These are phyloP conservation scores for Epichloe baconii DNA, from an alignment of 2,329 filamentous ascomycete species.

Conservation along the genomic window DNA sequence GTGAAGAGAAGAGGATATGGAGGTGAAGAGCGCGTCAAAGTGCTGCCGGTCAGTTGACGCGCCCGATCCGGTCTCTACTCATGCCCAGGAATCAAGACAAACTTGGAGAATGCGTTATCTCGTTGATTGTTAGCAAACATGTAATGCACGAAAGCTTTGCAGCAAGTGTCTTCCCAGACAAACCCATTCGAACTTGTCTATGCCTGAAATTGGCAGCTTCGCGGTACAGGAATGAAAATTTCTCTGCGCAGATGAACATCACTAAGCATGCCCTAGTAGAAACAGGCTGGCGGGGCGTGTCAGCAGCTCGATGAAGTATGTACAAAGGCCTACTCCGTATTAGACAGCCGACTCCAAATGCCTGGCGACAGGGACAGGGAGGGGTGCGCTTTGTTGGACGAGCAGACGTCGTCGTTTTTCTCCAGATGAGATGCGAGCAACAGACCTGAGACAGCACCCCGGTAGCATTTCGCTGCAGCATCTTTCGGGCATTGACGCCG, in stretches of 20 bases:
- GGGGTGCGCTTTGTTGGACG: conserved; percentile 1
- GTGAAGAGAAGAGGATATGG: not conserved
- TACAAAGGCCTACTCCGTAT: not conserved
- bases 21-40: not conserved
- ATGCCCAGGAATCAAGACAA: not conserved
- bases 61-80: not conserved
- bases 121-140: not conserved
- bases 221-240: not conserved
- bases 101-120: not conserved
- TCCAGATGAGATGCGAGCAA: not conserved
- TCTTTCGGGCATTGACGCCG: not conserved
- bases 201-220: not conserved
- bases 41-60: not conserved
- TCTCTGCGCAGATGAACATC: not conserved
- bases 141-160: not conserved
- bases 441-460: conserved; percentile 1
- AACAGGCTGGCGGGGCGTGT: not conserved
- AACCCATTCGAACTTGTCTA: not conserved
- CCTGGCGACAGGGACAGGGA: not conserved
- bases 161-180: not conserved
- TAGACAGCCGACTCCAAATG: not conserved
- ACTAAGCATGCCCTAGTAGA: not conserved
- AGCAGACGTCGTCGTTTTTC: not conserved
- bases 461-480: conserved; percentile 1
- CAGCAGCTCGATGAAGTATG: not conserved